phyloP scores from a whole-genome alignment of 176 grass and related monocot species.

The Otatea glauca region DNA sequence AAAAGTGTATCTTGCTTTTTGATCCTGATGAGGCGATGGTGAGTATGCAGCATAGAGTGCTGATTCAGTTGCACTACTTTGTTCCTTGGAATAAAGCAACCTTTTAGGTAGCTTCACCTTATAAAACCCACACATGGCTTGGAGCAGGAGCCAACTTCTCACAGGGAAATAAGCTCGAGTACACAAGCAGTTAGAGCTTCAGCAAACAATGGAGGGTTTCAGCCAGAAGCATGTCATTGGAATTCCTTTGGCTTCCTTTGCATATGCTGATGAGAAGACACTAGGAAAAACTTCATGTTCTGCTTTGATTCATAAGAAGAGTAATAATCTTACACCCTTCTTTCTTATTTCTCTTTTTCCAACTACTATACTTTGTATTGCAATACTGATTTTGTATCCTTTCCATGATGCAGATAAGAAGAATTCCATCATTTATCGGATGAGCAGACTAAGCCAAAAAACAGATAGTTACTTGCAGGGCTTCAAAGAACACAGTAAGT shows the following conservation, averaged over 20 bases:
- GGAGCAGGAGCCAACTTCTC: slow-evolving; percentile 43
- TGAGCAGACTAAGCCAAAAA: slow-evolving; percentile 56
- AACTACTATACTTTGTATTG: slow-evolving; percentile 12
- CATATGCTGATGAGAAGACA: slow-evolving; percentile 47
- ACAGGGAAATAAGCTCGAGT: slow-evolving; percentile 33
- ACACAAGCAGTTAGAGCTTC: slow-evolving; percentile 22
- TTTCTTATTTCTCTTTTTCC: slow-evolving; percentile 6
- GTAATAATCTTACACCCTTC: slow-evolving; percentile 42
- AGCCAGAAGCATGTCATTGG: slow-evolving; percentile 58
- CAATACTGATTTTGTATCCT: slow-evolving; percentile 36
- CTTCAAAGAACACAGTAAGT: slow-evolving; percentile 64
- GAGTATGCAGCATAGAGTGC: slow-evolving; percentile 48
- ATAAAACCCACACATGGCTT: slow-evolving; percentile 49
- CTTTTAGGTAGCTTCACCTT: slow-evolving; percentile 36
- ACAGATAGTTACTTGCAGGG: slow-evolving; percentile 58
- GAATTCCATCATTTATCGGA: slow-evolving; percentile 47
- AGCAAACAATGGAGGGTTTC: slow-evolving; percentile 47
- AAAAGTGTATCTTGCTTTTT: slow-evolving; percentile 44
- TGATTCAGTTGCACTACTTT: slow-evolving; percentile 55
- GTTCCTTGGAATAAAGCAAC: slow-evolving; percentile 60
- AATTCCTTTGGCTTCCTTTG: slow-evolving; percentile 55
- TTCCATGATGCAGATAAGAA: slow-evolving; percentile 44
- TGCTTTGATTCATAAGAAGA: slow-evolving; percentile 47
- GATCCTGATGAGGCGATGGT: slow-evolving; percentile 59
- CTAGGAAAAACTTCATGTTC: slow-evolving; percentile 33